Base-by-base conservation (phyloP, 2,329 filamentous ascomycete genomes). In the Trichoderma cornu-damae region DNA sequence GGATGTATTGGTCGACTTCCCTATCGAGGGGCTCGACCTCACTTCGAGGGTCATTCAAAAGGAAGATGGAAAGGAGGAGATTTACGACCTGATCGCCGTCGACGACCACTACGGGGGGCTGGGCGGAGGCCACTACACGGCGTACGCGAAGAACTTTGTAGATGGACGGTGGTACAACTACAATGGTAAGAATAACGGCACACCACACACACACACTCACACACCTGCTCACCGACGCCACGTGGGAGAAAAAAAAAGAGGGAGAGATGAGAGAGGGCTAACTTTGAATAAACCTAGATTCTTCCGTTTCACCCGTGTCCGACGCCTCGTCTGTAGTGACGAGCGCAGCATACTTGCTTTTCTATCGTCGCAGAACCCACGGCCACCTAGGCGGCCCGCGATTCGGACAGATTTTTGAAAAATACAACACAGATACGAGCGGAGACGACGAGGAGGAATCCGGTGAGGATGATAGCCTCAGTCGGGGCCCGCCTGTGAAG, bases 71-170 rank as follows among this genome's bases (percentile, higher is more conserved):
- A 96, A 96, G 73, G 79, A 86, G 59, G 83, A 94, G 67, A 78
- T 92, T 9, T 99, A 96, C 68, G 94, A 99, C 70, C 78, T 99
- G 30, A 94, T 99, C 68, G 94, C 88, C 12, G 91, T 99, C 1
- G 94, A 99, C 72, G 93, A 96, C 69, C 94, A 99, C 72, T 96
- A 88, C 69, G 94, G 94, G 60, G 90, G 91, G 28, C 82, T 99
- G 35, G 91, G 91, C 59, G 94, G 94, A 40, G 94, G 94, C 1
- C 94, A 99, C 72, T 99, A 99, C 75, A 97, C 92, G 18, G 94
- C 94, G 26, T 92, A 86, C 71, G 92, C 91, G 37, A 92, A 90
- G 76, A 97, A 96, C 70, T 96, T 96, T 72, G 79, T 89, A 60
- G 90, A 96, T 67, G 82, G 82, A 58, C 79, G 88, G 70, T 99